Conservation (phyloP, 2,329 filamentous ascomycete species). For the Fusarium guadeloupense region DNA sequence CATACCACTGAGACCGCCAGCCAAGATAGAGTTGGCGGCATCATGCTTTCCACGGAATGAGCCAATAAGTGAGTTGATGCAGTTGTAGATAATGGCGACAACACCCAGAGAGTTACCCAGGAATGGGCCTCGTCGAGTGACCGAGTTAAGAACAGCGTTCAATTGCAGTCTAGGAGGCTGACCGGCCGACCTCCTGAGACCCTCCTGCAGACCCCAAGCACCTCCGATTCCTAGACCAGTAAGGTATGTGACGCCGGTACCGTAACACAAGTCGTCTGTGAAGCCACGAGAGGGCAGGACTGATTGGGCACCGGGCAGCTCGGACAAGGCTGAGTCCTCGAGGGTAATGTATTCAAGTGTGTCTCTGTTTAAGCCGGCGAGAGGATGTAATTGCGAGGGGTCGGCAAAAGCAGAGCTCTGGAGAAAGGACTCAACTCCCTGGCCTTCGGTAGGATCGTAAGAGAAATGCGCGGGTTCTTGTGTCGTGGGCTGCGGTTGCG, state of each 20-base stretch:
- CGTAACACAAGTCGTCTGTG: slow-evolving; percentile 98
- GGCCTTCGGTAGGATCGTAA: slow-evolving; percentile 77
- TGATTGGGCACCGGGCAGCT: slow-evolving; percentile 85
- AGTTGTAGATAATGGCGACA: slow-evolving; percentile 95
- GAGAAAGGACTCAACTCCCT: slow-evolving; percentile 89
- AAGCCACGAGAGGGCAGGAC: slow-evolving; percentile 94
- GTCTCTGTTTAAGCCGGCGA: slow-evolving; percentile 91
- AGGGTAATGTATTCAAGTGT: slow-evolving; percentile 94
- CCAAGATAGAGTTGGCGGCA: slow-evolving; percentile 84
- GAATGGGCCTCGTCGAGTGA: slow-evolving; percentile 93
- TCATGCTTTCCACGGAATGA: slow-evolving; percentile 87
- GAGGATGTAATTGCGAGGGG: slow-evolving; percentile 87
- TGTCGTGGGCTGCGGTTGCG: slow-evolving; percentile 47
- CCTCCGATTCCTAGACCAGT: slow-evolving; percentile 87
- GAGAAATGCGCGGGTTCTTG: slow-evolving; percentile 62
- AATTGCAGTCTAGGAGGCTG: slow-evolving; percentile 89
- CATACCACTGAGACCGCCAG: slow-evolving; percentile 89
- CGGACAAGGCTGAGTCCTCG: slow-evolving; percentile 88
- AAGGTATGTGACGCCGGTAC: slow-evolving; percentile 93
- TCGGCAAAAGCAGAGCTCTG: slow-evolving; percentile 81
- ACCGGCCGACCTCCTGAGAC: slow-evolving; percentile 78
- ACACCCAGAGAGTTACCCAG: slow-evolving; percentile 96
- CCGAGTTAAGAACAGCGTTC: slow-evolving; percentile 93
- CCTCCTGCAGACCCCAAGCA: slow-evolving; percentile 91
- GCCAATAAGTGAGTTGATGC: slow-evolving; percentile 85